Conservation (phyloP, 2,329 filamentous ascomycete species). For the Epichloe uncinata region DNA sequence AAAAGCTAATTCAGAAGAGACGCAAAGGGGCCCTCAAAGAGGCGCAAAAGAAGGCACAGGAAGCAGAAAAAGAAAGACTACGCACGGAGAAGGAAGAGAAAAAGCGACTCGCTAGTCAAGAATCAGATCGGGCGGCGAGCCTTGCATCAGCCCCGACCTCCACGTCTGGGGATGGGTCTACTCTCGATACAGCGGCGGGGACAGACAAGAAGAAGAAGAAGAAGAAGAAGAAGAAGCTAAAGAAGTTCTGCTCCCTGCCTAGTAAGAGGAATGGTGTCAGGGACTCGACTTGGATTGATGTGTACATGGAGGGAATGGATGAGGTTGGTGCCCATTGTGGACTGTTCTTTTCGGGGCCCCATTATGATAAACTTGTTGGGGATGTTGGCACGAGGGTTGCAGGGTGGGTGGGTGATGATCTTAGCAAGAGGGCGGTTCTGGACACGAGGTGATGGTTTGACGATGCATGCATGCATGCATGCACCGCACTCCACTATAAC, state of each 20-base stretch:
- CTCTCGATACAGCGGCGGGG: neutral
- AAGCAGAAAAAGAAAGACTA: slow-evolving; percentile 26
- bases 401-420: slow-evolving; percentile 55
- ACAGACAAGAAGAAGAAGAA: neutral
- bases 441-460: slow-evolving; percentile 7
- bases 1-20: slow-evolving; percentile 44
- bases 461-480: neutral
- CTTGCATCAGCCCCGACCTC: neutral
- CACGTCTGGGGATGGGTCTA: neutral
- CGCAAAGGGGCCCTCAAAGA: slow-evolving; percentile 31
- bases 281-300: slow-evolving; percentile 62
- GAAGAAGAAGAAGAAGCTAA: slow-evolving; percentile 43
- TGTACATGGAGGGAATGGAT: slow-evolving; percentile 73
- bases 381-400: slow-evolving; percentile 56
- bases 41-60: slow-evolving; percentile 26
- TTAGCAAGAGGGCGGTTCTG: slow-evolving; percentile 27
- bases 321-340: slow-evolving; percentile 78
- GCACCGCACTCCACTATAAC: too few relatives aligned
- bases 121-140: slow-evolving; percentile 7
- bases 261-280: slow-evolving; percentile 36
- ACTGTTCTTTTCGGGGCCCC: slow-evolving; percentile 59
- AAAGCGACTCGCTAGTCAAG: slow-evolving; percentile 14
- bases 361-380: slow-evolving; percentile 65
- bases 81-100: slow-evolving; percentile 15
- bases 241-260: slow-evolving; percentile 70